phyloP scores from a whole-genome alignment of 495 filamentous ascomycete genomes.

The Aspergillus nidulans region DNA sequence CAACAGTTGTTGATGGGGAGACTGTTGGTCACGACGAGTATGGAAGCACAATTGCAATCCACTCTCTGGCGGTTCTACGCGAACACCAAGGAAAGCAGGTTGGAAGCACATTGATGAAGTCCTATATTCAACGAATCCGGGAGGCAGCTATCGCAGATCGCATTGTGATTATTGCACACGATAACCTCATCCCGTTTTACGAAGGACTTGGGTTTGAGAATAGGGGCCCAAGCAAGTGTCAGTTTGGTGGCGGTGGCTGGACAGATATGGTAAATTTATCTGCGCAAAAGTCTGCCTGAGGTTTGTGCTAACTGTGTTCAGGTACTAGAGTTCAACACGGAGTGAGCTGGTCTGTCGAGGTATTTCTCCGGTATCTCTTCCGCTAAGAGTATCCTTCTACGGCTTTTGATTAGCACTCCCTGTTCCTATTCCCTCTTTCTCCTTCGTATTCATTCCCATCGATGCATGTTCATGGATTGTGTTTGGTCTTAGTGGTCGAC shows the following conservation, averaged over 20 bases:
- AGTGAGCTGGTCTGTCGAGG: background rate
- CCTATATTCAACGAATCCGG: conserved; percentile 69
- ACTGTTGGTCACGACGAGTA: conserved; percentile 61
- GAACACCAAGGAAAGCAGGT: conserved; percentile 69
- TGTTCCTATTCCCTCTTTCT: conserved; percentile 25
- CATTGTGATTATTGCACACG: conserved; percentile 74
- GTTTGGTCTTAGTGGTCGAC: conserved; percentile 21
- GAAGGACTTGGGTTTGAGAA: conserved; percentile 68
- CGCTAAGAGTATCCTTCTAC: conserved; percentile 12
- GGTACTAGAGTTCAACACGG: conserved; percentile 29
- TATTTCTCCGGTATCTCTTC: background rate
- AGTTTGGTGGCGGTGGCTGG: conserved; percentile 80
- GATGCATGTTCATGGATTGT: conserved; percentile 17
- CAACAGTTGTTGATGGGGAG: conserved; percentile 31
- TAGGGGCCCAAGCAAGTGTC: conserved; percentile 58
- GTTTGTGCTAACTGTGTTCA: conserved; percentile 5
- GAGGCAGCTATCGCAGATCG: conserved; percentile 63
- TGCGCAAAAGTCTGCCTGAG: background rate
- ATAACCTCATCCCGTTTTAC: conserved; percentile 69
- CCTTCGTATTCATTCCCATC: conserved; percentile 20
- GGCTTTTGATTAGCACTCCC: conserved; percentile 14
- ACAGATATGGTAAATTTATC: conserved; percentile 48
- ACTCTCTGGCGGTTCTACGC: conserved; percentile 76
- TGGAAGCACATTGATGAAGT: conserved; percentile 69
- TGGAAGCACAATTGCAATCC: conserved; percentile 72